phyloP scores from a whole-genome alignment of 1,284 basidiomycete species.

The Cutaneotrichosporon mucoides region DNA sequence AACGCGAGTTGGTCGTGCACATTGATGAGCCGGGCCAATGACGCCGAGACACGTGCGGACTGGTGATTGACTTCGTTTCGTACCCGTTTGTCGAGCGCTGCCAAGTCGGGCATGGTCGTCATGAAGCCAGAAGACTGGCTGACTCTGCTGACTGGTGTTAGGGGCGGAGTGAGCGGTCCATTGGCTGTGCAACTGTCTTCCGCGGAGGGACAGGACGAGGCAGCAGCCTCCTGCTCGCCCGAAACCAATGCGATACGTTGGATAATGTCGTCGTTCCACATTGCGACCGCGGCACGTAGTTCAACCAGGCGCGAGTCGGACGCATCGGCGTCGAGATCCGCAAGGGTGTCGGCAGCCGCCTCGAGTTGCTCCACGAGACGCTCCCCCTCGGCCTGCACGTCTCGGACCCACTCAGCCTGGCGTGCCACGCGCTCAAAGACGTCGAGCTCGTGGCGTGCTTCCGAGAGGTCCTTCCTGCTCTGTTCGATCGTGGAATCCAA shows the following conservation, averaged over 20 bases:
- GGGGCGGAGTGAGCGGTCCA: conserved; percentile 17
- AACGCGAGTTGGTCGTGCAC: conserved; percentile 7
- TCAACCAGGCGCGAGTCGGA: neutral
- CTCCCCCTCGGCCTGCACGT: conserved; percentile 17
- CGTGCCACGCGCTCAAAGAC: conserved; percentile 8
- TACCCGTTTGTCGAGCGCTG: conserved; percentile 62
- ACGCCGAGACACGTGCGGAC: conserved; percentile 60
- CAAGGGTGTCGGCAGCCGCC: conserved; percentile 12
- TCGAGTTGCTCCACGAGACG: conserved; percentile 17
- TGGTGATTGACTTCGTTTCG: conserved; percentile 67
- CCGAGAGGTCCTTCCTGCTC: neutral
- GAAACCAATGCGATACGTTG: conserved; percentile 12
- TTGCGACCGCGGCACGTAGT: neutral
- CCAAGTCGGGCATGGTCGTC: conserved; percentile 53
- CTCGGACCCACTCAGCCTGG: conserved; percentile 15
- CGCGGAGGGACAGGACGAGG: neutral
- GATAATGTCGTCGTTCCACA: conserved; percentile 13
- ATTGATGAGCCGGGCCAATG: conserved; percentile 47
- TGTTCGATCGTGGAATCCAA: neutral
- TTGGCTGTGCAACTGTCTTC: neutral
- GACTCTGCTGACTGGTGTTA: conserved; percentile 10
- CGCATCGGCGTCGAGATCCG: neutral
- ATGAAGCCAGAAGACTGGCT: neutral
- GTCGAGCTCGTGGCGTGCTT: conserved; percentile 7
- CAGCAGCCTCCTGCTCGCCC: neutral